phyloP scores from a whole-genome alignment of 345 rosid genomes.

The Alliaria petiolata region DNA sequence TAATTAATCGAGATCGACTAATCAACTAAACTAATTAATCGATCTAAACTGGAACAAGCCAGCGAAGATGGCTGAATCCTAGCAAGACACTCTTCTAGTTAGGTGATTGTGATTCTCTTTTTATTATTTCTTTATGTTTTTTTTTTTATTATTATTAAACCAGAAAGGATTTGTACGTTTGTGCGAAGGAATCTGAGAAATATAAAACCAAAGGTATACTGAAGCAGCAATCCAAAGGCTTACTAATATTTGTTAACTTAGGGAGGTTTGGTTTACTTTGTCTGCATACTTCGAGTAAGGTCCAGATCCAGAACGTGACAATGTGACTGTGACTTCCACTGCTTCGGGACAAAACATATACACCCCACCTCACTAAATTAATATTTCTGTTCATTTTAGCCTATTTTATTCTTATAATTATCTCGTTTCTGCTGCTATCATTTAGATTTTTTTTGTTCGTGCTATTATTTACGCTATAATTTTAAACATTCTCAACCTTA shows the following conservation, averaged over 20 bases:
- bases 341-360: conserved; percentile 9
- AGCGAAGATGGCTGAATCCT: too few relatives aligned
- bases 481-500: not conserved
- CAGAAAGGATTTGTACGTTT: conserved; percentile 3
- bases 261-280: conserved; percentile 13
- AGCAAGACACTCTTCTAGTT: too few relatives aligned
- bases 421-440: not conserved
- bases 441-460: not conserved
- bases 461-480: not conserved
- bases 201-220: not conserved
- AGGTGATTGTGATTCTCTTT: too few relatives aligned
- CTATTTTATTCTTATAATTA: not conserved
- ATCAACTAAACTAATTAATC: too few relatives aligned
- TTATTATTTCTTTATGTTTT: not conserved
- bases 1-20: too few relatives aligned
- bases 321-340: conserved; percentile 27
- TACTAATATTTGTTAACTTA: not conserved
- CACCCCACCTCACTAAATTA: not conserved
- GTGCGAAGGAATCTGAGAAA: conserved; percentile 8
- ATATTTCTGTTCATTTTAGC: not conserved
- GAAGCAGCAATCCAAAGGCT: not conserved
- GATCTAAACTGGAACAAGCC: too few relatives aligned
- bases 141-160: not conserved
- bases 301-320: conserved; percentile 19
- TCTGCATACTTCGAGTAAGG: conserved; percentile 24